These are phyloP conservation scores for Microcyclospora tardicrescens DNA, from an alignment of 2,329 filamentous ascomycete genomes.

Conservation along the genomic window DNA sequence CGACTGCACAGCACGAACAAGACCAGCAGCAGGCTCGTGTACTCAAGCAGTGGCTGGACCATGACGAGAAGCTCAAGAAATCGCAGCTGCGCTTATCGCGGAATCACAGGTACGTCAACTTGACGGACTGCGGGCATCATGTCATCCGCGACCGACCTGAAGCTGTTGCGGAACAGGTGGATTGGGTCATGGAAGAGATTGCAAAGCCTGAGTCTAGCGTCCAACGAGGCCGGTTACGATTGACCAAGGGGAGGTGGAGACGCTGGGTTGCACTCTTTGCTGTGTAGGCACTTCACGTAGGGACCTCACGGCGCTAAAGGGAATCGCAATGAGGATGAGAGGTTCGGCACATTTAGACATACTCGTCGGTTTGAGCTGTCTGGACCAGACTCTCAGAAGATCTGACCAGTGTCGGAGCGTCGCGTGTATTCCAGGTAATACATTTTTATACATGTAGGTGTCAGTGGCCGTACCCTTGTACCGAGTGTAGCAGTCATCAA, in stretches of 20 bases:
- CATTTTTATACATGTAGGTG: too few species aligned
- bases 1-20: slow-evolving; percentile 15
- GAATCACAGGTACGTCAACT: slow-evolving; percentile 17
- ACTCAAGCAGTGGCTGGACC: slow-evolving; percentile 20
- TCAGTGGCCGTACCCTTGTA: too few species aligned
- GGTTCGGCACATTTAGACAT: too few species aligned
- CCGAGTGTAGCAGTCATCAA: too few species aligned
- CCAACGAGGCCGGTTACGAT: not conserved
- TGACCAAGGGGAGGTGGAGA: not conserved
- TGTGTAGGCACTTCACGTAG: too few species aligned
- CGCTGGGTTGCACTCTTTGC: too few species aligned
- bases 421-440: too few species aligned
- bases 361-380: too few species aligned
- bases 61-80: slow-evolving; percentile 18
- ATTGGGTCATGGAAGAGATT: slow-evolving; percentile 17
- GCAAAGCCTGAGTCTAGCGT: not conserved
- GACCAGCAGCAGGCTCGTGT: slow-evolving; percentile 22
- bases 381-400: too few species aligned
- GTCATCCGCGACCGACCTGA: slow-evolving; percentile 26
- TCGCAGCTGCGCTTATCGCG: slow-evolving; percentile 24
- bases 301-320: too few species aligned
- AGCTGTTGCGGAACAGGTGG: slow-evolving; percentile 24
- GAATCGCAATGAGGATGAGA: too few species aligned
- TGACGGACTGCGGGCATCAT: slow-evolving; percentile 25
- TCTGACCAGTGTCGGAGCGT: too few species aligned